Conservation (phyloP, 1,139 yeast species). For the Torulaspora globosa region DNA sequence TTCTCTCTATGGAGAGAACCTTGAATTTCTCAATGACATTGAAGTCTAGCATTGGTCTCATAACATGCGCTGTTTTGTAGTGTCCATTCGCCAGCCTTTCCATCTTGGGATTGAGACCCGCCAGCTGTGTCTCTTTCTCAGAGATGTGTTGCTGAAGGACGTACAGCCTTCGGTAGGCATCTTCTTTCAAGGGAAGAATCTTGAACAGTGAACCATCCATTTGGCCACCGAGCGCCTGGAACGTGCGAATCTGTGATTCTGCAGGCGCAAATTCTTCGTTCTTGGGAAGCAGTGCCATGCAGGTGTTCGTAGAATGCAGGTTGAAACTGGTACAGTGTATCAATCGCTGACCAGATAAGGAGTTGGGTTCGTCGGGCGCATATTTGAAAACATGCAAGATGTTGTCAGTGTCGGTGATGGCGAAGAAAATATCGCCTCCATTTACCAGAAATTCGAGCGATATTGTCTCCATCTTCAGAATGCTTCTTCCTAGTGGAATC, state of each 20-base stretch:
- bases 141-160: conserved; percentile 82
- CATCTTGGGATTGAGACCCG: conserved; percentile 78
- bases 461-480: conserved; percentile 54
- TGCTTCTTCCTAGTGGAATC: conserved; percentile 73
- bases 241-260: conserved; percentile 31
- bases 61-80: conserved; percentile 25
- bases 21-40: conserved; percentile 52
- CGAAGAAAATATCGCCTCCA: conserved; percentile 62
- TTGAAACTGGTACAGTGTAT: conserved; percentile 69
- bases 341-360: conserved; percentile 74
- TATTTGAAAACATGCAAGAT: conserved; percentile 75
- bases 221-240: conserved; percentile 64
- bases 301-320: conserved; percentile 57
- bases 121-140: conserved; percentile 57
- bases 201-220: conserved; percentile 75
- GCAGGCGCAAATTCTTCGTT: conserved; percentile 34
- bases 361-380: conserved; percentile 87
- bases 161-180: conserved; percentile 72
- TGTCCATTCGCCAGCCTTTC: conserved; percentile 54
- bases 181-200: conserved; percentile 72
- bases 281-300: conserved; percentile 53
- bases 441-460: conserved; percentile 67
- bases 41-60: conserved; percentile 60
- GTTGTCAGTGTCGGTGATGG: conserved; percentile 67
- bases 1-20: conserved; percentile 53